Evolutionary conservation across 768 basidiomycete species (phyloP), one percentile per base, ranked within the genome.

Genomic region (Lyophyllum semitale): DNA sequence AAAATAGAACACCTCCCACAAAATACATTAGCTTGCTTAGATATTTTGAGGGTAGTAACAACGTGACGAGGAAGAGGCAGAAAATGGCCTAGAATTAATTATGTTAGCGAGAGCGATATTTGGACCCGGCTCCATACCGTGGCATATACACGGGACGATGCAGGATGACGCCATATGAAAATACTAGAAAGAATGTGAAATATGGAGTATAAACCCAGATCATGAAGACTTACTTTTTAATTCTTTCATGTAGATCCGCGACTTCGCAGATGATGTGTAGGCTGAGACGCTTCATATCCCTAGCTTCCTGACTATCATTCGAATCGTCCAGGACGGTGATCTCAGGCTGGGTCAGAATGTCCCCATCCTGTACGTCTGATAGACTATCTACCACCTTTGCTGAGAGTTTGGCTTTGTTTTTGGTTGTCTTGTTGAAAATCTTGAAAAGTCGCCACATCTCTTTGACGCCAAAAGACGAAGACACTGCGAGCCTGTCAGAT

Each of bases 141-240:
- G 20, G 68, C 72, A 64, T 85, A 89, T 32, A 71, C 64, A 18
- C 60, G 61, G 6, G 87, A 86, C 11, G 79, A 76, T 4, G 71
- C 57, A 4, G 84, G 81, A 45, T 76, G 72, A 25, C 85, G 78
- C 87, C 88, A 88, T n/a, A 83, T 77, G 60, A 86, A 83, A n/a
- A 87, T 73, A 60, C 87, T 89, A 47, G 2, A 23, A 23, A 27
- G 26, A 35, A 7, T 49, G 44, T 38, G 35, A 50, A 30, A n/a
- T 11, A 13, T 7, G 20, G 23, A 27, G 44, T 23, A 26, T 63
- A 47, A 59, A 18, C 11, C n/a, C 12, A 30, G 11, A 5, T 46
- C 18, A 37, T 4, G 47, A 30, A 25, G 11, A 67, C 77, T 26
- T 60, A 87, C 87, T 87, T 89, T 68, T 79, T 81, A 25, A 86